Evolutionary conservation across 192 early-diverging fungal species (phyloP).

Genomic region (Coemansia sp.): DNA sequence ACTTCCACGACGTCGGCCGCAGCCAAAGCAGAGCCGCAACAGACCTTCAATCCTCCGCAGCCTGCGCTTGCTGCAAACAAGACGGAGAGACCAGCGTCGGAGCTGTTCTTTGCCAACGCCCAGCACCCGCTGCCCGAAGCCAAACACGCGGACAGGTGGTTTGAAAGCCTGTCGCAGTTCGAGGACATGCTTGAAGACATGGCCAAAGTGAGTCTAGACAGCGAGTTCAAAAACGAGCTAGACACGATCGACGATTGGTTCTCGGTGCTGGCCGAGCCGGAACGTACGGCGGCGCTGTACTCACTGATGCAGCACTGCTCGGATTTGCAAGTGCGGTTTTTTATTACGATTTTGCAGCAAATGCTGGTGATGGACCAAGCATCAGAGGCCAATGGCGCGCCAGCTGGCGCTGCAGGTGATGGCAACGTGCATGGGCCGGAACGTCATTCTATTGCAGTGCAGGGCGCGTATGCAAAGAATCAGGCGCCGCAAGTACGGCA

Average conservation of each 20-base stretch:
- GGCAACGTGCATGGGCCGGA: slow-evolving; percentile 18
- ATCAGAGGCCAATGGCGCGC: slow-evolving; percentile 48
- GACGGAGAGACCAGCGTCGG: slow-evolving; percentile 34
- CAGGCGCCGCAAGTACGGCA: slow-evolving; percentile 3
- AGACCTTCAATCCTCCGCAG: slow-evolving; percentile 25
- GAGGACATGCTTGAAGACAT: slow-evolving; percentile 91
- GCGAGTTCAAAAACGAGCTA: slow-evolving; percentile 85
- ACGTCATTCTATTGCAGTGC: slow-evolving; percentile 32
- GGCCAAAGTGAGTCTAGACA: slow-evolving; percentile 75
- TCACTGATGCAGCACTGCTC: slow-evolving; percentile 86
- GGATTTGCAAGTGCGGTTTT: slow-evolving; percentile 90
- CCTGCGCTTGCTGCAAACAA: slow-evolving; percentile 31
- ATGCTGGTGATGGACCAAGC: slow-evolving; percentile 83
- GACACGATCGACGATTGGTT: slow-evolving; percentile 95
- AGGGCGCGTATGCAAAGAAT: slow-evolving; percentile 39
- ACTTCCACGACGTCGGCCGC: slow-evolving; percentile 1
- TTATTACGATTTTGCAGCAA: slow-evolving; percentile 90
- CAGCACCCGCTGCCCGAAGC: slow-evolving; percentile 45
- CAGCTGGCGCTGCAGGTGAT: slow-evolving; percentile 1
- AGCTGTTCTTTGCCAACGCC: slow-evolving; percentile 50
- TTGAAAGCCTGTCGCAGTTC: slow-evolving; percentile 87
- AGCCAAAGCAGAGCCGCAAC: slow-evolving; percentile 6
- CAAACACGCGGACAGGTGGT: slow-evolving; percentile 75
- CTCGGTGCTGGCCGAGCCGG: slow-evolving; percentile 80
- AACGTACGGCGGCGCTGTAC: slow-evolving; percentile 91